Evolutionary conservation across 495 filamentous ascomycete species (phyloP), one percentile per base, ranked within the genome.

Genomic region (Penicillium dipodomyicola): DNA sequence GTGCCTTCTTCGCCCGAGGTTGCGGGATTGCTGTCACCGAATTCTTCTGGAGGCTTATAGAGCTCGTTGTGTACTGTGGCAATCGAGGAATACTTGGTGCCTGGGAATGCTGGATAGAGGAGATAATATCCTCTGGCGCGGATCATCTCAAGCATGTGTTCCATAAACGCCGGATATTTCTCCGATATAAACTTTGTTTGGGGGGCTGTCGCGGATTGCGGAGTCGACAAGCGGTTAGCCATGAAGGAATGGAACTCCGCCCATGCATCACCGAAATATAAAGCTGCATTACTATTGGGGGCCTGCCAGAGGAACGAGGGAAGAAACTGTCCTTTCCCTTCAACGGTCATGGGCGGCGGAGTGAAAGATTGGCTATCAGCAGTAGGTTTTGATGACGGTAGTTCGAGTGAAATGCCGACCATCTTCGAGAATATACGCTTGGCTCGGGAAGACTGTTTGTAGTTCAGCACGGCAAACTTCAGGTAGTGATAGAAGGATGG

Each of bases 261-360:
- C 91, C 91, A 96, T 65, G 87, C 89, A 33, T 90, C 84, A 22
- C 90, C 90, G 49, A 91, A 87, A 67, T 89, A 90, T 15, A 96
- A 77, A 11, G 85, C 82, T 2, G 90, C 90, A 61, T 91, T 87
- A 63, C 84, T 87, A 65, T 85, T 87, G 19, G 91, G 91, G 39
- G 87, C 82, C 72, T 95, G 87, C 87, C 88, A 95, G 4, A 92
- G 73, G 60, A 93, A 92, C 0, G 86, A 80, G 0, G 82, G 79
- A 4, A 77, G 49, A 2, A n/a, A 35, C 14, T 57, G 60, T 6
- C 75, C 62, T 29, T 64, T 43, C 0, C 50, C 23, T 22, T 65
- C 52, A 5, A 59, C 63, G 10, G 14, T 17, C 45, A 48, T 40
- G 1, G 60, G 55, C 22, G 88, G 87, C 3, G 78, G 77, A 2